phyloP scores from a whole-genome alignment of 805 yeast species.

The Pichia thaimueangensis region DNA sequence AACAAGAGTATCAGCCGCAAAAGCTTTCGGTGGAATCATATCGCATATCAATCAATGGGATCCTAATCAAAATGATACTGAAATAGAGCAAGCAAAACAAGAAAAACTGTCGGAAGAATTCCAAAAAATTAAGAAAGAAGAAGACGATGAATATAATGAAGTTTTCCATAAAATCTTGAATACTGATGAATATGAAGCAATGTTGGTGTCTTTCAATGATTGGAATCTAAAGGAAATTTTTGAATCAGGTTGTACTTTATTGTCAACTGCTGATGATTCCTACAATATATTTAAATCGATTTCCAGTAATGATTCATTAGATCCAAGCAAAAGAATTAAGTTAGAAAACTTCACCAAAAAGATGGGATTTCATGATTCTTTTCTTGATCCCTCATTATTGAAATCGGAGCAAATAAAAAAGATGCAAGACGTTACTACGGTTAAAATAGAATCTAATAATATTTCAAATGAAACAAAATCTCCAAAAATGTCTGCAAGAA shows the following conservation, averaged over 20 bases:
- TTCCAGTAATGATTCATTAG: conserved; percentile 6
- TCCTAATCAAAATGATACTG: conserved; percentile 45
- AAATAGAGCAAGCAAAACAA: conserved; percentile 9
- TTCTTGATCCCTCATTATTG: too few relatives aligned
- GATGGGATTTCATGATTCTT: conserved; percentile 26
- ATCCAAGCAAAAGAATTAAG: conserved; percentile 18
- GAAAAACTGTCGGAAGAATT: conserved; percentile 10
- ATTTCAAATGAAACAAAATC: conserved; percentile 9
- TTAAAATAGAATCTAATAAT: background rate
- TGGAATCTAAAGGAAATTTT: conserved; percentile 47
- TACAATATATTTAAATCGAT: conserved; percentile 18
- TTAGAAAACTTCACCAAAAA: conserved; percentile 27
- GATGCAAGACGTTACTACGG: conserved; percentile 13
- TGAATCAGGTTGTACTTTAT: conserved; percentile 45
- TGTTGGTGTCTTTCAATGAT: conserved; percentile 41
- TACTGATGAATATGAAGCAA: conserved; percentile 37
- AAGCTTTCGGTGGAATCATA: conserved; percentile 91
- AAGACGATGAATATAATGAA: conserved; percentile 24
- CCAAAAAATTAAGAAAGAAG: conserved; percentile 17
- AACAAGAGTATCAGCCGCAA: conserved; percentile 88
- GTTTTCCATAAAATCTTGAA: conserved; percentile 29
- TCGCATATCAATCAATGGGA: conserved; percentile 76
- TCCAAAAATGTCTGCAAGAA: conserved; percentile 55
- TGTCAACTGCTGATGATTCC: conserved; percentile 57
- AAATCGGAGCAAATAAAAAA: background rate